These are phyloP conservation scores for Phytophthora quininea DNA, from an alignment of 352 stramenopile species.

Conservation along the genomic window DNA sequence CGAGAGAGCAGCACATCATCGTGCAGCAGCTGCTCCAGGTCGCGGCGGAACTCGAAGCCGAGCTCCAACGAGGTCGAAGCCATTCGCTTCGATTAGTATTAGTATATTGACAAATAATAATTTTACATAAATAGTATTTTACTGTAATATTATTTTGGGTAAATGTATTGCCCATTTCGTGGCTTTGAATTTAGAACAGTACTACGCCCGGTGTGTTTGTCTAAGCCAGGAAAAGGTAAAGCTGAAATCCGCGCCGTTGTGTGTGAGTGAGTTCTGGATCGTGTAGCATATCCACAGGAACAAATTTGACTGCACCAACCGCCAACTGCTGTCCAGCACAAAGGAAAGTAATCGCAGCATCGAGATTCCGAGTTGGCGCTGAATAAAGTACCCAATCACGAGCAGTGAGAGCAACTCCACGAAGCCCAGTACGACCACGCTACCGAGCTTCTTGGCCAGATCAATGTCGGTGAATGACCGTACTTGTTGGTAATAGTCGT, in stretches of 20 bases:
- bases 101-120: background rate
- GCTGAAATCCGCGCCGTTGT: constrained; percentile 14
- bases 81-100: background rate
- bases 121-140: background rate
- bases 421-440: constrained; percentile 23
- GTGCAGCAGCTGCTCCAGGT: constrained; percentile 62
- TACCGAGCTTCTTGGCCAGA: constrained; percentile 16
- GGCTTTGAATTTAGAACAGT: too few species aligned
- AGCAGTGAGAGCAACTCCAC: constrained; percentile 16
- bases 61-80: constrained; percentile 18
- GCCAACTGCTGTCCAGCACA: constrained; percentile 7
- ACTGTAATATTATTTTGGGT: too few species aligned
- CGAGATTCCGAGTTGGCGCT: constrained; percentile 9
- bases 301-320: constrained; percentile 19
- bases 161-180: too few species aligned
- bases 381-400: constrained; percentile 2
- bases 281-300: constrained; percentile 22
- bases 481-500: constrained; percentile 11
- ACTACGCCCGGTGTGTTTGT: too few species aligned
- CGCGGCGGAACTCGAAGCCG: constrained; percentile 64
- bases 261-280: constrained; percentile 14
- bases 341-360: constrained; percentile 26
- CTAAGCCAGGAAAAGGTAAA: background rate
- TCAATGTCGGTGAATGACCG: background rate
- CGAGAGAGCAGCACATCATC: constrained; percentile 35